These are phyloP conservation scores for Adiantum capillusveneris DNA, from an alignment of 75 land plant genomes.

Conservation along the genomic window DNA sequence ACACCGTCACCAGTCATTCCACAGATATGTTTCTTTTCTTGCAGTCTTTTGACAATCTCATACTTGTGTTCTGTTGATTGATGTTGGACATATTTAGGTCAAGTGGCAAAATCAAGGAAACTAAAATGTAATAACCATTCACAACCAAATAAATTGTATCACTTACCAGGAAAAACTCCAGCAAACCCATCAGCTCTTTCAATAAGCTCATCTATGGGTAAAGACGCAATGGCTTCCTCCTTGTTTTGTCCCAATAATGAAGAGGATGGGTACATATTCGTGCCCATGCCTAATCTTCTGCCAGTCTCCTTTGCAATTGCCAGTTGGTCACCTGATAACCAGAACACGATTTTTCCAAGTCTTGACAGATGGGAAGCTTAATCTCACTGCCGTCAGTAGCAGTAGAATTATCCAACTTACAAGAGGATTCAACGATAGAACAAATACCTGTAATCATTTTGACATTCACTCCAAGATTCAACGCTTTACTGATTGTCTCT, in stretches of 20 bases:
- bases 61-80: conserved; percentile 64
- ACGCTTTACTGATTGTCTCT: conserved; percentile 65
- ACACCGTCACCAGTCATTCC: conserved; percentile 80
- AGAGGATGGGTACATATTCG: conserved; percentile 62
- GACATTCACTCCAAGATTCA: conserved; percentile 71
- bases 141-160: too few relatives aligned
- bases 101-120: not conserved
- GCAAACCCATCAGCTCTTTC: conserved; percentile 61
- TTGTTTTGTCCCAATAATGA: conserved; percentile 45
- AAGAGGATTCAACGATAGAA: not conserved
- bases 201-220: conserved; percentile 49
- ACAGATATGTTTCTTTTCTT: conserved; percentile 57
- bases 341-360: too few relatives aligned
- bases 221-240: conserved; percentile 24
- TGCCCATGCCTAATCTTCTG: conserved; percentile 51
- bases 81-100: too few relatives aligned
- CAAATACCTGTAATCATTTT: conserved; percentile 72
- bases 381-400: not conserved
- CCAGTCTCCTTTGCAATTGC: conserved; percentile 65
- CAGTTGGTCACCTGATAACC: conserved; percentile 52
- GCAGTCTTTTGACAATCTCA: conserved; percentile 49
- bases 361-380: conserved; percentile 12
- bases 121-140: not conserved
- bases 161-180: conserved; percentile 60
- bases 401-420: not conserved